Conservation (phyloP, 495 filamentous ascomycete genomes). For the Daldinia caldariorum region DNA sequence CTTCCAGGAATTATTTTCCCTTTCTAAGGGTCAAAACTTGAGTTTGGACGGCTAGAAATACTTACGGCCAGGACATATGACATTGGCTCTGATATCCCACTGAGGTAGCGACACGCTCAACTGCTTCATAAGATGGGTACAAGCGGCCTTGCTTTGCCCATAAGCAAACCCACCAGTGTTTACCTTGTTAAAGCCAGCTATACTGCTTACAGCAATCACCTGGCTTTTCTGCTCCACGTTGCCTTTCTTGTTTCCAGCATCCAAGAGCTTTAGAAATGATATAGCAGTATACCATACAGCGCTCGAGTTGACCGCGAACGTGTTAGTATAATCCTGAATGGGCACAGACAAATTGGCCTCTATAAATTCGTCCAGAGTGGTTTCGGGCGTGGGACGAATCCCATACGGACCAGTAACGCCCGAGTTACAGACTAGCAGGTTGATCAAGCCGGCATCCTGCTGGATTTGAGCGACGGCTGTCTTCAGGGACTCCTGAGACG, state of each 20-base stretch:
- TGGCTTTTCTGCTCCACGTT: constrained; percentile 66
- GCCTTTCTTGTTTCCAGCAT: constrained; percentile 66
- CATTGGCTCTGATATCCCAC: constrained; percentile 71
- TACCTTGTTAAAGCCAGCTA: constrained; percentile 66
- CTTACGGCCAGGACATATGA: constrained; percentile 73
- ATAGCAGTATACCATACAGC: constrained; percentile 70
- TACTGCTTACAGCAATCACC: constrained; percentile 71
- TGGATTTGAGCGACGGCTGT: constrained; percentile 62
- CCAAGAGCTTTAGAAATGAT: constrained; percentile 70
- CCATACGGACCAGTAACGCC: constrained; percentile 67
- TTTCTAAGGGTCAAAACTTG: background rate
- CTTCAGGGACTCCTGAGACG: constrained; percentile 69
- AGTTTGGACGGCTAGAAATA: constrained; percentile 19
- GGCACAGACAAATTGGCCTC: constrained; percentile 61
- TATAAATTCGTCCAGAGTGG: constrained; percentile 62
- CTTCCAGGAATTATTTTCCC: background rate
- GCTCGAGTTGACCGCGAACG: constrained; percentile 68
- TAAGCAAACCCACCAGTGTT: constrained; percentile 68
- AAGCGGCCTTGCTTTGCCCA: constrained; percentile 69
- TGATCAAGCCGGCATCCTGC: constrained; percentile 66
- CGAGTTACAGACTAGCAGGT: constrained; percentile 74
- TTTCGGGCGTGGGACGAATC: constrained; percentile 41
- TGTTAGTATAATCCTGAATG: constrained; percentile 67
- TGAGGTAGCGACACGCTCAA: constrained; percentile 62
- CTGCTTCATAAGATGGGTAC: constrained; percentile 71